Evolutionary conservation across 331 rosid genomes (phyloP).

Genomic region (Quercus tomentella): DNA sequence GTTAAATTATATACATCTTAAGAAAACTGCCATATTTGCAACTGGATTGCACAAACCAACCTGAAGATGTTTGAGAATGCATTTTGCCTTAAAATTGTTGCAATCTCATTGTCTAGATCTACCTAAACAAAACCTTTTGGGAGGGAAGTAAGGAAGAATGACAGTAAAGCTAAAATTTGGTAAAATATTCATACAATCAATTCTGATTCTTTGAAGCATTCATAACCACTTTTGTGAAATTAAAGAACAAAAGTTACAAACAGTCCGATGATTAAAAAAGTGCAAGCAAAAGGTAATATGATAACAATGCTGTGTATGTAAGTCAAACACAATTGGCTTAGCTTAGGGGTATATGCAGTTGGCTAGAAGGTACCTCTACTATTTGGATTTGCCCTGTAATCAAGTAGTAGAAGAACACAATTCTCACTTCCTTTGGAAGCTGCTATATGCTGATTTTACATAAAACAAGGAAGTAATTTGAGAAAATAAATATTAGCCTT

Average conservation of each 20-base stretch:
- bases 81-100: neutral
- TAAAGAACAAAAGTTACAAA: neutral
- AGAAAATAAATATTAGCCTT: neutral
- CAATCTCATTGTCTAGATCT: neutral
- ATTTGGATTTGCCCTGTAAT: constrained; percentile 75
- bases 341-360: neutral
- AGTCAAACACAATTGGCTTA: neutral
- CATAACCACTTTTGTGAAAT: neutral
- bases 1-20: neutral
- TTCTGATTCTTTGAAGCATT: neutral
- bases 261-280: neutral
- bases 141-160: neutral
- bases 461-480: neutral
- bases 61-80: neutral
- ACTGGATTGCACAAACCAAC: neutral
- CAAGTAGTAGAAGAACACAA: constrained; percentile 69
- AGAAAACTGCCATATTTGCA: neutral
- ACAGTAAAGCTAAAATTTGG: neutral
- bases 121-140: neutral
- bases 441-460: constrained; percentile 68
- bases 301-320: neutral
- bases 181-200: neutral
- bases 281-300: neutral
- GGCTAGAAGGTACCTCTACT: constrained; percentile 56
- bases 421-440: constrained; percentile 73